These are phyloP conservation scores for Ophiostoma piceae DNA, from an alignment of 2,329 filamentous ascomycete species.

Conservation along the genomic window DNA sequence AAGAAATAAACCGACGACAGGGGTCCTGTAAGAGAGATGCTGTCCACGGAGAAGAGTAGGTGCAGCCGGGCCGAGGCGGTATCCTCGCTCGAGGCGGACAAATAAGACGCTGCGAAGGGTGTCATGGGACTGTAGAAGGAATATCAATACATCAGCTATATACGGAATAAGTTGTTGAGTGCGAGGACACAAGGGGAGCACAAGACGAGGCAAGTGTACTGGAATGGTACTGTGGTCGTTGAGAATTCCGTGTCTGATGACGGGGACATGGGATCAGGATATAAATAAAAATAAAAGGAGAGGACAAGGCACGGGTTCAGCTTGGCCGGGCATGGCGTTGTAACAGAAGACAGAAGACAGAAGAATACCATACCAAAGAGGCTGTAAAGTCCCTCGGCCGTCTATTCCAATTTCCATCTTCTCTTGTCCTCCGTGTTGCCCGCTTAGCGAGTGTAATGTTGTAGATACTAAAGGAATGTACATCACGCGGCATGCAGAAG, in stretches of 20 bases:
- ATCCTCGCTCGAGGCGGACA: background rate
- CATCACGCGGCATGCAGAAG: no score
- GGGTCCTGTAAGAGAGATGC: background rate
- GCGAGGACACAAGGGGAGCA: background rate
- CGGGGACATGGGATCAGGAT: no score
- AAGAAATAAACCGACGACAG: background rate
- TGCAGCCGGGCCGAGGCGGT: constrained; percentile 10
- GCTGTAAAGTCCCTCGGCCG: no score
- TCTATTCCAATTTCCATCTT: no score
- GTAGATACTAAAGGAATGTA: no score
- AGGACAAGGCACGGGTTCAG: no score
- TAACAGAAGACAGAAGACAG: no score
- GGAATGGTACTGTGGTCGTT: background rate
- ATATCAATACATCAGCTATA: background rate
- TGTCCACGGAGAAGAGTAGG: background rate
- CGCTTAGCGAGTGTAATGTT: no score
- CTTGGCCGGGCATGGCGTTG: no score
- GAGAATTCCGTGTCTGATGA: background rate
- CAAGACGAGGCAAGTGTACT: background rate
- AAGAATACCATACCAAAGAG: no score
- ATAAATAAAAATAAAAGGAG: no score
- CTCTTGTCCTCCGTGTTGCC: no score
- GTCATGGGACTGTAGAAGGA: background rate
- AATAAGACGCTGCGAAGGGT: background rate
- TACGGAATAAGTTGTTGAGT: background rate